phyloP scores from a whole-genome alignment of 176 grass and related monocot genomes.

The Rhynchospora tenuis region DNA sequence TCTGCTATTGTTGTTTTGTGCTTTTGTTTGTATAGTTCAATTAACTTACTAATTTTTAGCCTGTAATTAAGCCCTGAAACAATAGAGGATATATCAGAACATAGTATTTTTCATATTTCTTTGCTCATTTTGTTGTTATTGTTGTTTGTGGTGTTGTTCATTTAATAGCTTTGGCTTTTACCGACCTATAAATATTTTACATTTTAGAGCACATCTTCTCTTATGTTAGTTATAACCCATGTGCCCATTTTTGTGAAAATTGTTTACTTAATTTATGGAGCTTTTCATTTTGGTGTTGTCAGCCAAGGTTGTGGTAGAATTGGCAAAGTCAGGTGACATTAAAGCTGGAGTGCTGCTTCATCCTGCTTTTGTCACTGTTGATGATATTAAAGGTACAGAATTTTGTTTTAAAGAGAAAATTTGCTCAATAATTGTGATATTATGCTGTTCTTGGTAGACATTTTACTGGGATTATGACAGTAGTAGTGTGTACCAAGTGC shows the following conservation, averaged over 20 bases:
- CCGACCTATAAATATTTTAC: background rate
- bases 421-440: background rate
- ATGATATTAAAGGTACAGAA: conserved; percentile 34
- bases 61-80: background rate
- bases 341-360: conserved; percentile 34
- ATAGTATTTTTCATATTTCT: background rate
- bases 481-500: background rate
- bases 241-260: background rate
- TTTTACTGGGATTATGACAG: background rate
- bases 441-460: background rate
- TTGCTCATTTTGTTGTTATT: background rate
- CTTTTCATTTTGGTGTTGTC: conserved; percentile 8
- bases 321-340: conserved; percentile 35
- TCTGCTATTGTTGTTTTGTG: background rate
- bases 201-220: background rate
- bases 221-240: background rate
- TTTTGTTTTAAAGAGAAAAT: background rate
- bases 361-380: conserved; percentile 34
- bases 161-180: background rate
- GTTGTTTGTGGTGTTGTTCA: no score
- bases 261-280: background rate
- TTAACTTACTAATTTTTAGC: background rate
- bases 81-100: background rate
- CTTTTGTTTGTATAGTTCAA: background rate
- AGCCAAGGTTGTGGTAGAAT: conserved; percentile 40